Base-by-base conservation (phyloP, 441 rosid genomes). In the Syzygium malaccense region DNA sequence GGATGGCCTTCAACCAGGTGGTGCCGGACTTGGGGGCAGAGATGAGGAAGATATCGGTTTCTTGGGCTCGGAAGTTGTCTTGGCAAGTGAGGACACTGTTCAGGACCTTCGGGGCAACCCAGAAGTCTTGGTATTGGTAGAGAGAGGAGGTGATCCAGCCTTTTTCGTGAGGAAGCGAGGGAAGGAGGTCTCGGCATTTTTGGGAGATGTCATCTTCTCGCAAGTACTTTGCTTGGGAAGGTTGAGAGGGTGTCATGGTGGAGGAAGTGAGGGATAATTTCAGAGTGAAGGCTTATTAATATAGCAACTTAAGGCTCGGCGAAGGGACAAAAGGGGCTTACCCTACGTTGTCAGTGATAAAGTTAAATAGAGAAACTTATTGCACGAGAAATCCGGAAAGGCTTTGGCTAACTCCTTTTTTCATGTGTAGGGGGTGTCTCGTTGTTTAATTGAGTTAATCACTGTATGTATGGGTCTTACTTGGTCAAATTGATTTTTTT, bases 141-240 rank as follows among this genome's bases (percentile, higher is more conserved):
- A 93, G 87, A 64, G 88, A 28, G 37, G 64, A 86, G 12, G 86
- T 86, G 9, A 93, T 55, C 97, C 96, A 96, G 56, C 93, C 95
- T 64, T 86, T 78, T 79, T 90, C 93, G 3, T 62, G 68, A 26
- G 94, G 96, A 26, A 95, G 91, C 8, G 95, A 91, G 84, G 88
- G 85, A 1, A 94, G 87, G 7, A 95, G 85, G 41, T 94, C 91
- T 85, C 45, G 86, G 85, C 93, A 88, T 87, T 95, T 95, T 88
- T 86, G 89, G 54, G 90, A 91, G 26, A 93, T 41, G 1, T 84
- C 75, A 6, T 92, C 90, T 88, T 91, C 94, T 88, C 89, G 62
- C 80, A 94, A 62, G 91, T 89, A 93, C 33, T 41, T 87, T n/a
- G 4, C 87, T 23, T 89, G 88, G 41, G 45, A 83, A 85, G 84